phyloP scores from a whole-genome alignment of 176 grass and related monocot species.

The Carex littledalei region DNA sequence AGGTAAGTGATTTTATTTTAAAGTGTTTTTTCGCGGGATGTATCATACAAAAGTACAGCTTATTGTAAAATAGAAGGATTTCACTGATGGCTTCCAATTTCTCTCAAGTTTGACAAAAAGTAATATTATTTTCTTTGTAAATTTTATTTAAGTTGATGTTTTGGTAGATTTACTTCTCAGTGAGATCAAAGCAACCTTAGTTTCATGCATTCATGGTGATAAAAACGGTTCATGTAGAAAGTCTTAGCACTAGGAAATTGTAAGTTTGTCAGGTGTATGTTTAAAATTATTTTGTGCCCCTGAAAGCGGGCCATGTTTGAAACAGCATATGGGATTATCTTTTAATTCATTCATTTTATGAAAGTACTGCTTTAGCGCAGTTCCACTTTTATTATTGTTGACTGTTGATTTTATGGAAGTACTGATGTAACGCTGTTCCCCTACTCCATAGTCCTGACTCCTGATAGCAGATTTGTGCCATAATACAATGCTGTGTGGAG shows the following conservation, averaged over 20 bases:
- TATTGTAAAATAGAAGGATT: conserved; percentile 25
- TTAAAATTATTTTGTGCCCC: background rate
- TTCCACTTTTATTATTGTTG: background rate
- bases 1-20: conserved; percentile 20
- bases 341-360: background rate
- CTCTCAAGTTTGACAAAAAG: conserved; percentile 5
- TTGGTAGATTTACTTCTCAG: background rate
- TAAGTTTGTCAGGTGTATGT: background rate
- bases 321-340: background rate
- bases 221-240: background rate
- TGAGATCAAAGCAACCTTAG: conserved; percentile 1
- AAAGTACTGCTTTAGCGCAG: background rate
- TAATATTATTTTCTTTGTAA: conserved; percentile 4
- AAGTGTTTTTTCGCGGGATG: conserved; percentile 17
- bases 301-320: background rate
- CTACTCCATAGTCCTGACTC: background rate
- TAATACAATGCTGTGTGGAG: background rate
- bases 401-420: background rate
- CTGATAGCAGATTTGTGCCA: background rate
- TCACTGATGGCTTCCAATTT: background rate
- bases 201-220: background rate
- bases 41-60: conserved; percentile 25
- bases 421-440: background rate
- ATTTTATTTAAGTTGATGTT: conserved; percentile 13
- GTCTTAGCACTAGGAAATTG: conserved; percentile 5